Base-by-base conservation (phyloP, 208 protist species). In the Acanthamoeba rhysodes region DNA sequence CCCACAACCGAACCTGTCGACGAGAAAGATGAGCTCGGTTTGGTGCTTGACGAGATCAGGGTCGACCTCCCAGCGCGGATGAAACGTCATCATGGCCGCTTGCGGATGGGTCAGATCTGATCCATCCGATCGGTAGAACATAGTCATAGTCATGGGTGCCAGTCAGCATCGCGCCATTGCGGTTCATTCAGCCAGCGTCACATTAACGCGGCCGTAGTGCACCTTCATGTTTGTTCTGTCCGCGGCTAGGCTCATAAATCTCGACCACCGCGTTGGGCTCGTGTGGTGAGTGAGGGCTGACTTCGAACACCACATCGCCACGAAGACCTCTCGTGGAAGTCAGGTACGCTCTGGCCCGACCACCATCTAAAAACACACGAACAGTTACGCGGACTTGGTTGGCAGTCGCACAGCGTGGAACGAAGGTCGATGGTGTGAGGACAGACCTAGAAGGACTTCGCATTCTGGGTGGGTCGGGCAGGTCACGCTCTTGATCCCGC, bases 171-270 rank as follows among this genome's bases (percentile, higher is more conserved):
- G 14, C 57, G 48, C 9, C 48, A 53, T 53, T 14, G 48, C 48
- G 12, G 48, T 14, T 14, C 48, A 53, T 53, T 53, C 48, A 53
- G 48, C 48, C 0, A 53, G 0, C 48, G 14, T 16, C 48, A 16
- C 48, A 53, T 14, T 0, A 53, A 27, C 7, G 59, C 57, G 57
- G 57, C 16, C 57, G 16, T 64, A 66, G 20, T 66, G 59, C 59
- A 66, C 59, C 59, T 66, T 66, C 59, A 66, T 66, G 59, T 66
- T 66, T 66, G 59, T 66, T 66, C 59, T 66, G 59, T 66, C 59
- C 59, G 59, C 18, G 59, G 20, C 59, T 66, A 10, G 59, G 59
- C 22, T 20, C 59, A 66, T 66, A 66, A 16, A 27, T 66, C 59
- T 66, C 59, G 59, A 66, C 59, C 59, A 66, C 0, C 59, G 59